Evolutionary conservation across 768 basidiomycete genomes (phyloP).

Genomic region (Lactarius pseudohatsudake): DNA sequence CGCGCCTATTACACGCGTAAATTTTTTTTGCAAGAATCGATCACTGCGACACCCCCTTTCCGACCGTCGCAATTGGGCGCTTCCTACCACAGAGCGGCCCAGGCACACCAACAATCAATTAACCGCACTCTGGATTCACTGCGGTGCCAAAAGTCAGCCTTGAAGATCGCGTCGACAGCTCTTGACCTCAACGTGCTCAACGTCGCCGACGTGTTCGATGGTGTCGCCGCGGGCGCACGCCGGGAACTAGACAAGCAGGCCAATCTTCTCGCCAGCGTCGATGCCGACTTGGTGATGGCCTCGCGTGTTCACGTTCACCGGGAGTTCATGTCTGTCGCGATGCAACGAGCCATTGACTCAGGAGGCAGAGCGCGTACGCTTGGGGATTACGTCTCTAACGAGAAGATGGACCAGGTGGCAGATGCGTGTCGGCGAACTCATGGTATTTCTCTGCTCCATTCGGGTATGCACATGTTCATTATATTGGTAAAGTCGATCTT

Average conservation of each 20-base stretch:
- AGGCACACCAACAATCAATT: slow-evolving; percentile 62
- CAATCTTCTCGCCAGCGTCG: slow-evolving; percentile 57
- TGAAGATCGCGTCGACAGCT: slow-evolving; percentile 68
- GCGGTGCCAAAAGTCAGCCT: slow-evolving; percentile 64
- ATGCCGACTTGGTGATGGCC: slow-evolving; percentile 72
- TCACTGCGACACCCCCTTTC: slow-evolving; percentile 70
- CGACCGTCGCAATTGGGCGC: slow-evolving; percentile 63
- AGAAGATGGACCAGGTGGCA: slow-evolving; percentile 78
- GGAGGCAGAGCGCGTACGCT: slow-evolving; percentile 69
- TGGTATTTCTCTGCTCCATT: slow-evolving; percentile 43
- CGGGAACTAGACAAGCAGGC: slow-evolving; percentile 70
- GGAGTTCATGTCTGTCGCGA: slow-evolving; percentile 69
- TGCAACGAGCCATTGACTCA: slow-evolving; percentile 67
- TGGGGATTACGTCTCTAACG: slow-evolving; percentile 76
- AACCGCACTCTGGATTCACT: slow-evolving; percentile 52
- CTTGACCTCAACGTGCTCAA: slow-evolving; percentile 74
- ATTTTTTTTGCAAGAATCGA: slow-evolving; percentile 44
- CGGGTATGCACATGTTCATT: slow-evolving; percentile 2
- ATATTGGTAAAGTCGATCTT: slow-evolving; percentile 11
- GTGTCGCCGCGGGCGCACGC: slow-evolving; percentile 52
- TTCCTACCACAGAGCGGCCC: slow-evolving; percentile 65
- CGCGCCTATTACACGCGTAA: slow-evolving; percentile 7
- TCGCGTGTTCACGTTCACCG: slow-evolving; percentile 64
- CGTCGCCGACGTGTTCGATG: slow-evolving; percentile 68
- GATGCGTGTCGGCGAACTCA: slow-evolving; percentile 69